phyloP scores from a whole-genome alignment of 169 alveolate genomes.

The Plasmodium knowlesi region DNA sequence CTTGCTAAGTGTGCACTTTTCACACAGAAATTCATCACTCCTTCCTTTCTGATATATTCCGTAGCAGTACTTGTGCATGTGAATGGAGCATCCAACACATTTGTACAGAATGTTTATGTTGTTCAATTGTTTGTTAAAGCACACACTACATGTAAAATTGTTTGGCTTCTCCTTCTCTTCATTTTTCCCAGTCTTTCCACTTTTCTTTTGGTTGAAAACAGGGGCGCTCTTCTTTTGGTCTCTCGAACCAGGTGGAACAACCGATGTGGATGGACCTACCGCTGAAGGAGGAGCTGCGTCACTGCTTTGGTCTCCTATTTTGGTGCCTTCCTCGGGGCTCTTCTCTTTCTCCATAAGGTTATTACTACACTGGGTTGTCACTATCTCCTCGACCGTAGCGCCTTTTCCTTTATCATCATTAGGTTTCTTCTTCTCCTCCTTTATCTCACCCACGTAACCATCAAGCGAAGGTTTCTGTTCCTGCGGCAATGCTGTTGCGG shows the following conservation, averaged over 20 bases:
- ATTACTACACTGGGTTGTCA: background rate
- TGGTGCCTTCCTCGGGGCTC: background rate
- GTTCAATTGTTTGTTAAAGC: constrained; percentile 13
- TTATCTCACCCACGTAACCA: background rate
- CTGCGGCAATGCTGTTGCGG: background rate
- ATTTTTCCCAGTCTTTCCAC: background rate
- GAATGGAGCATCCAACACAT: constrained; percentile 16
- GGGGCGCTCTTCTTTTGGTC: background rate
- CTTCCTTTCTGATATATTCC: constrained; percentile 47
- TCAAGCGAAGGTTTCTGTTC: background rate
- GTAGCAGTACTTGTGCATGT: constrained; percentile 55
- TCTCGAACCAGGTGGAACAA: background rate
- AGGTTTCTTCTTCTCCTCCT: background rate
- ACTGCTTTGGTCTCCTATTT: background rate
- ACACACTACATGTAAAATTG: constrained; percentile 37
- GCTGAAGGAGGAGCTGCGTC: background rate
- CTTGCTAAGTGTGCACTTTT: constrained; percentile 20
- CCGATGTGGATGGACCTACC: background rate
- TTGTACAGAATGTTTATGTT: constrained; percentile 43
- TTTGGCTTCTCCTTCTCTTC: constrained; percentile 9
- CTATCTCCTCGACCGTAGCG: background rate
- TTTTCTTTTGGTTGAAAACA: background rate
- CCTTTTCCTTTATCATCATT: background rate
- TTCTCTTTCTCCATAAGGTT: background rate
- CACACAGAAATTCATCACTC: constrained; percentile 62